Evolutionary conservation across 1,139 yeast genomes (phyloP).

Genomic region (Sugiyamaella neomexicana): DNA sequence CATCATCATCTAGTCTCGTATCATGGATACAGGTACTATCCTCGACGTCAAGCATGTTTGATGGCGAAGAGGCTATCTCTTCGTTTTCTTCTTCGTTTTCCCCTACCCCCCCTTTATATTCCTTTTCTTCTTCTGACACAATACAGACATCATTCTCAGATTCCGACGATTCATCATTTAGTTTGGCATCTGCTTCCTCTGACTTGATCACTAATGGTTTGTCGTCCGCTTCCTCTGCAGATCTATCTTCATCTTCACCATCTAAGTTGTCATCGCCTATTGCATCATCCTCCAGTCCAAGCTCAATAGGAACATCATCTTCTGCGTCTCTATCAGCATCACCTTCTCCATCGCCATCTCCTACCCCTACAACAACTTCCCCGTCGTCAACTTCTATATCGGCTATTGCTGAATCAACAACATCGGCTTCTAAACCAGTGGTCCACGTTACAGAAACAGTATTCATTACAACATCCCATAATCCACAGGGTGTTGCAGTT

Average conservation of each 20-base stretch:
- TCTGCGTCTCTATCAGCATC: conserved; percentile 3
- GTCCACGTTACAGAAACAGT: conserved; percentile 16
- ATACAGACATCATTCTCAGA: conserved; percentile 9
- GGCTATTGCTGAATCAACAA: neutral
- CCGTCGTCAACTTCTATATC: neutral
- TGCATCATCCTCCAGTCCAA: neutral
- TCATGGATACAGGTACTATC: neutral
- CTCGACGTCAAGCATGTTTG: neutral
- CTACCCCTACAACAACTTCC: neutral
- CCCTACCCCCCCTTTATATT: too few species aligned
- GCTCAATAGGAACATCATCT: too few species aligned
- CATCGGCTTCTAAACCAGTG: neutral
- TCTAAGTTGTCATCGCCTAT: neutral
- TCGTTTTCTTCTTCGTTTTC: neutral
- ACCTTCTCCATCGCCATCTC: conserved; percentile 4
- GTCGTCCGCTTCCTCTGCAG: neutral
- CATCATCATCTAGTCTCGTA: conserved; percentile 6
- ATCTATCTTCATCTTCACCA: neutral
- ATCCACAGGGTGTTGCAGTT: conserved; percentile 8
- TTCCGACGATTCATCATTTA: neutral
- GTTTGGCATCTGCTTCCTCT: too few species aligned
- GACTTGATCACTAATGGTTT: neutral
- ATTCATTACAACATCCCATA: conserved; percentile 11
- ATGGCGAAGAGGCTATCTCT: neutral
- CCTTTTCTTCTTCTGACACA: conserved; percentile 5